A percentile compares a stretch with the other conserved stretches of the same genome.
Evolutionary conservation across 2,329 filamentous ascomycete genomes (phyloP).

Genomic region (Achaetomium macrosporum): DNA sequence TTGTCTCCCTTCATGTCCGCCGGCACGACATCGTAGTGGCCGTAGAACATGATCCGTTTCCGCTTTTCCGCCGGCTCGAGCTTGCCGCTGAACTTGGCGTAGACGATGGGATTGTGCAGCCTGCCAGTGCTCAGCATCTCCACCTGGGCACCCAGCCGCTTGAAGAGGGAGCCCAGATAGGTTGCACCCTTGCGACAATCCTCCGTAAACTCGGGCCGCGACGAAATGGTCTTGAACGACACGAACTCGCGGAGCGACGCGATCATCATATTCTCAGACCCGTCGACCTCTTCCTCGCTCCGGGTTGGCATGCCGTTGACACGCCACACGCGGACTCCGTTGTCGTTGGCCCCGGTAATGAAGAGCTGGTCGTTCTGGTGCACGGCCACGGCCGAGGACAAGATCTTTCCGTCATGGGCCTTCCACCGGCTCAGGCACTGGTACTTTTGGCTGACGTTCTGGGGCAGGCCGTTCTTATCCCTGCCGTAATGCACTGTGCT

Average conservation of each 20-base stretch:
- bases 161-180: constrained; percentile 84
- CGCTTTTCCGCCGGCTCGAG: constrained; percentile 57
- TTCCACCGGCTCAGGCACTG: constrained; percentile 31
- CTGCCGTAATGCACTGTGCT: constrained; percentile 60
- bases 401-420: constrained; percentile 79
- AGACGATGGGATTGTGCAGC: constrained; percentile 81
- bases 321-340: constrained; percentile 84
- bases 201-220: constrained; percentile 75
- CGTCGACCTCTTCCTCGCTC: constrained; percentile 33
- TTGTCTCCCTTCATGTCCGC: constrained; percentile 76
- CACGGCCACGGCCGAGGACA: constrained; percentile 72
- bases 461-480: constrained; percentile 41
- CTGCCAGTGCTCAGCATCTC: constrained; percentile 80
- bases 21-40: constrained; percentile 94
- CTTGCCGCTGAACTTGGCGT: constrained; percentile 79
- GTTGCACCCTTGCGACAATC: constrained; percentile 91
- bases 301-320: constrained; percentile 45
- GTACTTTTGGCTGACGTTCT: constrained; percentile 50
- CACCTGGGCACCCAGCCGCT: constrained; percentile 81
- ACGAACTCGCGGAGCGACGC: constrained; percentile 80
- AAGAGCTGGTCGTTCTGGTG: constrained; percentile 73
- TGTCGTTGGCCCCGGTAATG: constrained; percentile 90
- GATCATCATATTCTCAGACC: constrained; percentile 52
- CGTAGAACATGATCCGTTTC: constrained; percentile 92
- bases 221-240: constrained; percentile 86